Base-by-base conservation (phyloP, 768 basidiomycete species). In the Boletus reticuloceps region DNA sequence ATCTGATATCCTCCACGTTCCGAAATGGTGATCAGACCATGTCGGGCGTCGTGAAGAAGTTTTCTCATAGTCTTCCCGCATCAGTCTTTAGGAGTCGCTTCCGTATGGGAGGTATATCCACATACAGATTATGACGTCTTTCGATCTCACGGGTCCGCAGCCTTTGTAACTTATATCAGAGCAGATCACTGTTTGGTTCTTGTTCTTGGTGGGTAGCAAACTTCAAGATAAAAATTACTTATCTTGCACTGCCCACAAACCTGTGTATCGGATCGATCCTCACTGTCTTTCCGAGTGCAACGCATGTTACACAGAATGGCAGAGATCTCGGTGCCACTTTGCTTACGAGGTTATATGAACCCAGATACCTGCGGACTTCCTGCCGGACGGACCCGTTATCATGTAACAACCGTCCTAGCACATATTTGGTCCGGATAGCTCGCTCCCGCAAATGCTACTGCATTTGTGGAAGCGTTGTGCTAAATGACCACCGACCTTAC, bases 391-490 rank as follows among this genome's bases (percentile, higher is more conserved):
- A 62, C 50, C 69, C 45, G 64, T 59, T 19, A 64, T 74, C 34
- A 69, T 51, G 70, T 68, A 29, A 71, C 69, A 34, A 63, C 64
- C n/a, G 59, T 73, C 25, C 14, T 66, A 29, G 58, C 54, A 37
- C 48, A 53, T 14, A 68, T 74, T 31, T 58, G 60, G 29, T 48
- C 44, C 32, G 66, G 65, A 34, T 40, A 66, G 46, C 62, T 68
- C 39, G 70, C 67, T 8, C 63, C 70, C 25, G 71, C 71, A 16
- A 66, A 73, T 13, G 70, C 74, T 2, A 58, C 61, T 14, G 76
- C 75, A 14, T 80, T 75, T 62, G 72, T 37, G 59, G 53, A 76
- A 77, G 58, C 61, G 76, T n/a, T 77, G 74, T 5, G 71, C 71
- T 29, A 71, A 58, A 61, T 77, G 47, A 53, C 61, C 31, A 57